These are phyloP conservation scores for Ustilago xerochloae DNA, from an alignment of 1,284 basidiomycete genomes.

Conservation along the genomic window DNA sequence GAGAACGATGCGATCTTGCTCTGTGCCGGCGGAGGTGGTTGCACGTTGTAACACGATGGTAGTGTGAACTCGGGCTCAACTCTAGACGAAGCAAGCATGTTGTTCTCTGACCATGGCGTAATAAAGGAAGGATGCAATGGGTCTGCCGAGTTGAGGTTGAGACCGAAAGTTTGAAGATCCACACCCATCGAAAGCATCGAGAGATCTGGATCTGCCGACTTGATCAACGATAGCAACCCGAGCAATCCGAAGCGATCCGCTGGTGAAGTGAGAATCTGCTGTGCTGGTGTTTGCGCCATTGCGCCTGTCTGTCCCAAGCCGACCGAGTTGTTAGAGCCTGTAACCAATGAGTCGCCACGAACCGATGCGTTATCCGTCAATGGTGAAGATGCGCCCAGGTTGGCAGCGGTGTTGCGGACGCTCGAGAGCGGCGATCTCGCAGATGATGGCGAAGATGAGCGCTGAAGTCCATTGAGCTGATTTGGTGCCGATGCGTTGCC, in stretches of 20 bases:
- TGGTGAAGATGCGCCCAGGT: slow-evolving; percentile 38
- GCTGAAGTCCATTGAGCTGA: slow-evolving; percentile 46
- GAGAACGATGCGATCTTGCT: slow-evolving; percentile 88
- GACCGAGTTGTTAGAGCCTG: slow-evolving; percentile 4
- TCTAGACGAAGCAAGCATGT: slow-evolving; percentile 82
- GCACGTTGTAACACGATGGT: slow-evolving; percentile 92
- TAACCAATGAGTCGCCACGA: slow-evolving; percentile 21
- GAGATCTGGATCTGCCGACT: slow-evolving; percentile 87
- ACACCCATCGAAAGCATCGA: slow-evolving; percentile 88
- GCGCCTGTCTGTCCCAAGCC: slow-evolving; percentile 27
- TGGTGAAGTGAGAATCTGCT: slow-evolving; percentile 91
- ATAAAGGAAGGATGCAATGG: slow-evolving; percentile 93
- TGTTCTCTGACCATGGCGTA: slow-evolving; percentile 93
- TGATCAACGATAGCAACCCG: slow-evolving; percentile 88
- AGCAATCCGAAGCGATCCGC: slow-evolving; percentile 95
- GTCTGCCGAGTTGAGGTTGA: slow-evolving; percentile 86
- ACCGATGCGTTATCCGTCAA: slow-evolving; percentile 41
- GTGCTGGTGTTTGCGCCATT: slow-evolving; percentile 76
- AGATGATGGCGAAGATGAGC: slow-evolving; percentile 43
- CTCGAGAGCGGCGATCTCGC: slow-evolving; percentile 44
- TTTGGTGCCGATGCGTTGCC: slow-evolving; percentile 33
- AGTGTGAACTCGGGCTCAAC: slow-evolving; percentile 85
- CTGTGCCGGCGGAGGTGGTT: slow-evolving; percentile 87
- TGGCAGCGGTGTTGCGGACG: slow-evolving; percentile 36
- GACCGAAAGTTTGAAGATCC: slow-evolving; percentile 89